Percentiles rank a stretch among this genome's conserved stretches.
Evolutionary conservation across 768 basidiomycete genomes (phyloP).

Genomic region (Panus rudis): DNA sequence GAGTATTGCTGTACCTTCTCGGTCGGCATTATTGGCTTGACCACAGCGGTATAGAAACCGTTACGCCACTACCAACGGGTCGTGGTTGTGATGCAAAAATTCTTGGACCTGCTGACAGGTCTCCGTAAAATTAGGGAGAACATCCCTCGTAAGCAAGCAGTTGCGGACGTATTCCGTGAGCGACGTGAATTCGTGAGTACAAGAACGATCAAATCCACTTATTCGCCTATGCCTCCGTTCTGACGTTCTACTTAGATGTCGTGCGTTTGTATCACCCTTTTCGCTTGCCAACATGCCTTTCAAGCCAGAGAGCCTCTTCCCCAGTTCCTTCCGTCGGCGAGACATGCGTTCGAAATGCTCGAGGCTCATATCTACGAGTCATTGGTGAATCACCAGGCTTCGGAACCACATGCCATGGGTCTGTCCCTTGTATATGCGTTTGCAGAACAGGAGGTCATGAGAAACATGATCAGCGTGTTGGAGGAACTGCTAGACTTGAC

Average conservation of each 20-base stretch:
- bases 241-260: conserved; percentile 28
- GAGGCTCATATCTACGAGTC: conserved; percentile 28
- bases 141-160: conserved; percentile 37
- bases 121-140: conserved; percentile 41
- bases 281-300: conserved; percentile 43
- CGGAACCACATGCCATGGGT: conserved; percentile 25
- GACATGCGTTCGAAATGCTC: conserved; percentile 32
- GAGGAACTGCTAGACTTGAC: conserved; percentile 34
- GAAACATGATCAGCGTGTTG: conserved; percentile 34
- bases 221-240: not conserved
- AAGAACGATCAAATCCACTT: not conserved
- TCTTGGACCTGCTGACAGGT: conserved; percentile 38
- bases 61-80: conserved; percentile 35
- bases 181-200: conserved; percentile 35
- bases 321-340: conserved; percentile 41
- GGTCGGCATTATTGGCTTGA: not conserved
- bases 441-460: conserved; percentile 37
- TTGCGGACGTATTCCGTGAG: conserved; percentile 31
- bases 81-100: conserved; percentile 30
- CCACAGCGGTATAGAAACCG: conserved; percentile 32
- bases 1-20: conserved; percentile 10
- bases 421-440: conserved; percentile 34
- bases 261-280: conserved; percentile 39
- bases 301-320: conserved; percentile 39
- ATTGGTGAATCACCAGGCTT: conserved; percentile 22